Evolutionary conservation across 2,329 filamentous ascomycete species (phyloP), one percentile per base, ranked within the genome.

Genomic region (Rutstroemia sp.): DNA sequence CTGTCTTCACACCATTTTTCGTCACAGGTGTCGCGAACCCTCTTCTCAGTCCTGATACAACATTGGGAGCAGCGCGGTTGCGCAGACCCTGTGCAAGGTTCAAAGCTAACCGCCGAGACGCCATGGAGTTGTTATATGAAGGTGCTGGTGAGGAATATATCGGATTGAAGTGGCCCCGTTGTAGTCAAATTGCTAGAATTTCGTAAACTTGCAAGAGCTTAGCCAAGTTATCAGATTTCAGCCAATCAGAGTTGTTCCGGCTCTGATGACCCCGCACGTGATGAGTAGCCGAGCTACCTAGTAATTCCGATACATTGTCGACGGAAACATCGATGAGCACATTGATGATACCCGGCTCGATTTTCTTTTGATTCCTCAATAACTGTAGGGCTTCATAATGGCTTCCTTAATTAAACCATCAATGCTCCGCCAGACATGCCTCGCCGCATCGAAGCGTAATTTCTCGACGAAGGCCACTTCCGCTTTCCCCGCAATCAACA

Each of bases 31-130:
- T 92, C 71, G 92, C 92, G 73, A 96, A 90, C 72, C 88, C 88
- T 79, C 92, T 85, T 76, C 84, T 87, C 76, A 94, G 79, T 66
- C 87, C 81, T 74, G 83, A 79, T 73, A 90, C 79, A 72, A 87
- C 80, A 75, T 88, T 86, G 76, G 94, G 81, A 76, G 88, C 88
- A 76, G 88, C 82, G 75, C 90, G 89, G 79, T 80, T 89, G 81
- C 91, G 90, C 77, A 96, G 81, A 77, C 88, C 88, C 79, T 90
- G 86, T 76, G 90, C 84, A 72, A 97, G 85, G 81, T 92, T 95
- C 77, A 95, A 83, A 81, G 92, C 92, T 79, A 97, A 85, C 86
- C 91, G 89, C 84, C 92, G 85, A 77, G 92, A 96, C 80, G 92
- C 92, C 92, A 97, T 96, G 54, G 62, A 63, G 62, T 59, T 58